Percentiles rank a stretch among this genome's conserved stretches.
Conservation (phyloP, 495 filamentous ascomycete species). For the Friedmanniomyces endolithicus region DNA sequence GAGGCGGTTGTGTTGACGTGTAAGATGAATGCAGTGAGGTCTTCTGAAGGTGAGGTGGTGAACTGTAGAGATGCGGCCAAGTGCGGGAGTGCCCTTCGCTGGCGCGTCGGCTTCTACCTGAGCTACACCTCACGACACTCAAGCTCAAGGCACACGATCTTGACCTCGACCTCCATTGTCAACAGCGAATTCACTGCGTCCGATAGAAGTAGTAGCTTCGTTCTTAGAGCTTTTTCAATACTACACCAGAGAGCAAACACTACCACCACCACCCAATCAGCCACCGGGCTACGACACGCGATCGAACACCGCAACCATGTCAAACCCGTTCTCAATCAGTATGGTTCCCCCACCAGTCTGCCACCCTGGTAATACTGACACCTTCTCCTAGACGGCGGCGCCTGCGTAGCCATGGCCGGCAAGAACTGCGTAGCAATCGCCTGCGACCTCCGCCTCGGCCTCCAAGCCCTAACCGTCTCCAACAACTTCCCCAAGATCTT, state of each 20-base stretch:
- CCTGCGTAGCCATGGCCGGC: constrained; percentile 95
- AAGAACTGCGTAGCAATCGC: constrained; percentile 99
- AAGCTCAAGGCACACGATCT: no score
- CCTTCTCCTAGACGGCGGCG: constrained; percentile 63
- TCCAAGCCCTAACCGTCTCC: constrained; percentile 90
- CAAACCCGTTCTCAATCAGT: constrained; percentile 75
- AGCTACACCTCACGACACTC: neutral
- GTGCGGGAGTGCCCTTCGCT: neutral
- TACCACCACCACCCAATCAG: neutral
- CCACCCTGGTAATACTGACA: constrained; percentile 19
- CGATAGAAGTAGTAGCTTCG: no score
- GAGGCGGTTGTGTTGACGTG: neutral
- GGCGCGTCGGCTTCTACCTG: neutral
- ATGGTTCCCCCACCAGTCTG: constrained; percentile 26
- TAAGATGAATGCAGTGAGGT: neutral
- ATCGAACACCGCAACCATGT: constrained; percentile 12
- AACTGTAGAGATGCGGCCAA: no score
- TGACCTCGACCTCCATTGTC: neutral
- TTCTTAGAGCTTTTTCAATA: no score
- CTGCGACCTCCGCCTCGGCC: constrained; percentile 93
- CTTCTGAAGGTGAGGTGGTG: neutral
- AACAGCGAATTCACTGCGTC: neutral
- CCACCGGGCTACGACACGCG: neutral
- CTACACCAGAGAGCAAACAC: neutral
- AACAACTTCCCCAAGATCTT: constrained; percentile 99